A percentile compares a stretch with the other conserved stretches of the same genome.
Evolutionary conservation across 225 moss, liverwort and hornwort species (phyloP).

Genomic region (Thuidium tamariscinum): DNA sequence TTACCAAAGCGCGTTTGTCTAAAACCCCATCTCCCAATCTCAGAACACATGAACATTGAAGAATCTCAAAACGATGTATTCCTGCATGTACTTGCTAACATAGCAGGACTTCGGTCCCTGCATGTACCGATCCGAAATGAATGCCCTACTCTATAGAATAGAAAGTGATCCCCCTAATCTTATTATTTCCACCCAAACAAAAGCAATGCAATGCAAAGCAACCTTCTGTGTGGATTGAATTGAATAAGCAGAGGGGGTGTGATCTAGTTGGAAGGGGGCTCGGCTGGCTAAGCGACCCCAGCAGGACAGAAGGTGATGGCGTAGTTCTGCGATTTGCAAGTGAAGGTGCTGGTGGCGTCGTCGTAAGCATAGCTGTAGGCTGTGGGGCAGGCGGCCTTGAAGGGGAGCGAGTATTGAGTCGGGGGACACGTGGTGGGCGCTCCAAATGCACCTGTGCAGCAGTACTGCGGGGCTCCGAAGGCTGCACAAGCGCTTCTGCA

Average conservation of each 20-base stretch:
- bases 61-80: not conserved
- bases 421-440: slow-evolving; percentile 45
- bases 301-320: slow-evolving; percentile 62
- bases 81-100: not conserved
- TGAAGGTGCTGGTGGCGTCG: slow-evolving; percentile 67
- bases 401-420: slow-evolving; percentile 41
- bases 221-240: not conserved
- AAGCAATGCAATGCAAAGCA: not conserved
- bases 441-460: slow-evolving; percentile 61
- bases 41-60: not conserved
- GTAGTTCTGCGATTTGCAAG: slow-evolving; percentile 41
- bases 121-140: not conserved
- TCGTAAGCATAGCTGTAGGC: slow-evolving; percentile 94
- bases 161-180: not conserved
- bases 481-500: slow-evolving; percentile 81
- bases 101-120: not conserved
- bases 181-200: not conserved
- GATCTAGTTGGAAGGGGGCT: not conserved
- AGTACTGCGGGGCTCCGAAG: slow-evolving; percentile 40
- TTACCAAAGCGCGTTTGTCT: not conserved
- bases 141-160: not conserved
- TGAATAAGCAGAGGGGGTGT: not conserved
- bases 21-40: not conserved
- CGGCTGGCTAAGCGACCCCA: not conserved
- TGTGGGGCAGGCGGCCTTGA: slow-evolving; percentile 83